Percentiles rank a stretch among this genome's conserved stretches.
These are phyloP conservation scores for Stevia rebaudiana DNA, from an alignment of 140 eudicot genomes.

Conservation along the genomic window DNA sequence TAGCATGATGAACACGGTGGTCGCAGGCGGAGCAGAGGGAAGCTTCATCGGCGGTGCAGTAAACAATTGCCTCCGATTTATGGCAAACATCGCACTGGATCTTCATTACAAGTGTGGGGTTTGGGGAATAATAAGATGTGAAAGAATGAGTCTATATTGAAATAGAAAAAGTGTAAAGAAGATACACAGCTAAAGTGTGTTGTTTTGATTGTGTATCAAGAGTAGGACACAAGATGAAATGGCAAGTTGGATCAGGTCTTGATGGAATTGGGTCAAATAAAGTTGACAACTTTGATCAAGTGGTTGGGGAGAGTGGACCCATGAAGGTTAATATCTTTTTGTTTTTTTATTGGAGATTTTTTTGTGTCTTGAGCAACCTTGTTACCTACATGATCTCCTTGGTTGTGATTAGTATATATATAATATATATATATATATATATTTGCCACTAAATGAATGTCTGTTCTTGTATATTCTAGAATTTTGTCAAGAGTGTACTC, in stretches of 20 bases:
- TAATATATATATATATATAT: too few relatives aligned
- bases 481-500: too few relatives aligned
- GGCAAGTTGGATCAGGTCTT: slow-evolving; percentile 37
- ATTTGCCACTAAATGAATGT: too few relatives aligned
- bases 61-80: slow-evolving; percentile 57
- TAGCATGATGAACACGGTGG: slow-evolving; percentile 73
- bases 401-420: too few relatives aligned
- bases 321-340: too few relatives aligned
- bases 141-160: slow-evolving; percentile 18
- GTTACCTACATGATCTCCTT: too few relatives aligned
- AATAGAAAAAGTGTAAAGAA: background rate
- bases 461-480: too few relatives aligned
- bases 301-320: slow-evolving; percentile 5
- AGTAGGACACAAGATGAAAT: slow-evolving; percentile 13
- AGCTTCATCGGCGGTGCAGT: slow-evolving; percentile 87
- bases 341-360: too few relatives aligned
- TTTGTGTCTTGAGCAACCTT: too few relatives aligned
- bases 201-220: slow-evolving; percentile 3
- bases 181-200: slow-evolving; percentile 23
- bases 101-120: slow-evolving; percentile 50
- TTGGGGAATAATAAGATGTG: slow-evolving; percentile 34
- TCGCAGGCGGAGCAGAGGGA: slow-evolving; percentile 78
- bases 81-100: slow-evolving; percentile 84
- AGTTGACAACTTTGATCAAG: slow-evolving; percentile 30
- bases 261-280: too few relatives aligned